These are phyloP conservation scores for Lyophyllum semitale DNA, from an alignment of 768 basidiomycete species.

Conservation along the genomic window DNA sequence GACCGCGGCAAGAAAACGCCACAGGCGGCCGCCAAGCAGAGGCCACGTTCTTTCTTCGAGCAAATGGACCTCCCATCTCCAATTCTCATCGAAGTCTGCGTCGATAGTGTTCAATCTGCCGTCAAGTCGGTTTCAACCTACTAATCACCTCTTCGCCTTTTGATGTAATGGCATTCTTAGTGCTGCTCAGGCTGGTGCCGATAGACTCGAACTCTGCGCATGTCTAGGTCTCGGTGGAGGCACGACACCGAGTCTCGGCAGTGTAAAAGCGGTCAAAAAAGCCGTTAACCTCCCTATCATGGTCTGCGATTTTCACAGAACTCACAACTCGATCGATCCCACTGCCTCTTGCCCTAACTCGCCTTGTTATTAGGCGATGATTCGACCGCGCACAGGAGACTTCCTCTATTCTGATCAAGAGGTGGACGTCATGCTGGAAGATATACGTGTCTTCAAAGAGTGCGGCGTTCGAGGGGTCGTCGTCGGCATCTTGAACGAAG, in stretches of 20 bases:
- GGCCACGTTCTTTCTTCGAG: neutral
- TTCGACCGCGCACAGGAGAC: conserved; percentile 78
- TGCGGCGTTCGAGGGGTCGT: conserved; percentile 66
- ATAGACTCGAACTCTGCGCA: conserved; percentile 76
- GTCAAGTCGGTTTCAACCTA: conserved; percentile 46
- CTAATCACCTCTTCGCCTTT: neutral
- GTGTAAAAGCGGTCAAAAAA: conserved; percentile 58
- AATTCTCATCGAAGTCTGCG: conserved; percentile 62
- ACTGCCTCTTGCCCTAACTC: conserved; percentile 4
- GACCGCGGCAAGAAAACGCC: neutral
- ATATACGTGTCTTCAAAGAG: conserved; percentile 62
- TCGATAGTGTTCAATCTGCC: conserved; percentile 78
- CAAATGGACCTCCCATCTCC: conserved; percentile 17
- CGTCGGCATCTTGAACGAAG: conserved; percentile 57
- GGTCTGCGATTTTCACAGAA: conserved; percentile 40
- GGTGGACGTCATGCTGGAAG: conserved; percentile 72
- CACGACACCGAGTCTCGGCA: conserved; percentile 79
- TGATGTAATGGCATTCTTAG: conserved; percentile 35
- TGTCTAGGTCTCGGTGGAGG: conserved; percentile 77
- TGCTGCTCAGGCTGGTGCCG: conserved; percentile 69
- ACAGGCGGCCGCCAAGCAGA: too few species aligned
- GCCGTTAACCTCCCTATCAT: conserved; percentile 61
- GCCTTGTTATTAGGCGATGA: conserved; percentile 58
- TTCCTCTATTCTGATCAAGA: conserved; percentile 74
- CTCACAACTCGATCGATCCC: conserved; percentile 3